These are phyloP conservation scores for Tetradesmus lagerheimii DNA, from an alignment of 139 green algal genomes.

Conservation along the genomic window DNA sequence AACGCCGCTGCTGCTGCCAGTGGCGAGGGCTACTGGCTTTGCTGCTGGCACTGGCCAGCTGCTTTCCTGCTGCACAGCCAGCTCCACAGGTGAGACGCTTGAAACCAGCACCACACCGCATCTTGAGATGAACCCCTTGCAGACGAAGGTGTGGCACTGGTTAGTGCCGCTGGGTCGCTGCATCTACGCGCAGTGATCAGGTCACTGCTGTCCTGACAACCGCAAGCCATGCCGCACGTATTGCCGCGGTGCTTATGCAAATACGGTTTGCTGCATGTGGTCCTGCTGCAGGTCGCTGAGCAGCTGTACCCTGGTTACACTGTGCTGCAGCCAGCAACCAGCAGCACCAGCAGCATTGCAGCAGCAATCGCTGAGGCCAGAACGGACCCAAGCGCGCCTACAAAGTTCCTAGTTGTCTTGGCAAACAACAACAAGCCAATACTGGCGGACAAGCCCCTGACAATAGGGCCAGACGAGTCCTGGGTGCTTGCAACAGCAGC, in stretches of 20 bases:
- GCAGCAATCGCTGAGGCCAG: background rate
- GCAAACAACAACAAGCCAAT: background rate
- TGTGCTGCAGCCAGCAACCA: background rate
- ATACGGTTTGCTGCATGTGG: too few species aligned
- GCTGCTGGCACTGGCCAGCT: background rate
- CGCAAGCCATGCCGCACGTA: too few species aligned
- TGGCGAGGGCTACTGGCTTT: background rate
- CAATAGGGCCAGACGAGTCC: background rate
- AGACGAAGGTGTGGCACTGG: too few species aligned
- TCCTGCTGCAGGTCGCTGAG: background rate
- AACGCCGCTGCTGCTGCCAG: background rate
- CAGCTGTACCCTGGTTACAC: background rate
- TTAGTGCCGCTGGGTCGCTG: background rate
- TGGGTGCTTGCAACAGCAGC: background rate
- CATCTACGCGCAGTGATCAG: background rate
- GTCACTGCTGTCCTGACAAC: background rate
- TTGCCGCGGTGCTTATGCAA: too few species aligned
- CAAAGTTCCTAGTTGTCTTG: background rate
- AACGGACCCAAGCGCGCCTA: background rate
- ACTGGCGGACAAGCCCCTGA: background rate
- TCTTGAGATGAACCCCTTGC: too few species aligned
- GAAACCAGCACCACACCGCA: too few species aligned
- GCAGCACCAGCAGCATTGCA: background rate
- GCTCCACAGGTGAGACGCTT: background rate
- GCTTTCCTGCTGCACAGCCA: background rate